A percentile compares a stretch with the other conserved stretches of the same genome.
Evolutionary conservation across 2,329 filamentous ascomycete species (phyloP).

Genomic region (Nigrograna mackinnonii): DNA sequence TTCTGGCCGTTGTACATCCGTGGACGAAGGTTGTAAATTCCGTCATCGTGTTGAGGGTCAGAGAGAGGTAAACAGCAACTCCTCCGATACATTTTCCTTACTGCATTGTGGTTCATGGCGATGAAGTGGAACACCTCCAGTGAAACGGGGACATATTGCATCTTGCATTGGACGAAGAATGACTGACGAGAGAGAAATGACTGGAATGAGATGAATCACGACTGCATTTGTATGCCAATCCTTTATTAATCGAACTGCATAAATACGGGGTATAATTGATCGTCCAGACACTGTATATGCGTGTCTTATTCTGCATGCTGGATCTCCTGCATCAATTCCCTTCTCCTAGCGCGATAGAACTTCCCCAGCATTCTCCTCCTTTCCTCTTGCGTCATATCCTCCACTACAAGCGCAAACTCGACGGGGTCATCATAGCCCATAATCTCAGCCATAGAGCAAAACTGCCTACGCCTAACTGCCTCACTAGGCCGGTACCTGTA

Average conservation of each 20-base stretch:
- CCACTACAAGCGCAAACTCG: constrained; percentile 88
- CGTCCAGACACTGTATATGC: too few species aligned
- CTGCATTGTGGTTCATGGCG: too few species aligned
- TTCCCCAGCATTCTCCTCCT: constrained; percentile 75
- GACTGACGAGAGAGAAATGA: too few species aligned
- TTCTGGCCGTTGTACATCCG: constrained; percentile 52
- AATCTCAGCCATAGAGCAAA: constrained; percentile 84
- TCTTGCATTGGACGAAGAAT: too few species aligned
- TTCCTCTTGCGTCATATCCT: constrained; percentile 85
- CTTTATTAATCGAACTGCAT: too few species aligned
- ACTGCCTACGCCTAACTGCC: constrained; percentile 77
- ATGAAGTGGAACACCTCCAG: too few species aligned
- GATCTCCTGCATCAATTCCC: constrained; percentile 39
- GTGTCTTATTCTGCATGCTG: too few species aligned
- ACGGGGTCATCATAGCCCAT: constrained; percentile 77
- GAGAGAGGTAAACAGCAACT: constrained; percentile 2
- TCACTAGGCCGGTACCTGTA: constrained; percentile 74
- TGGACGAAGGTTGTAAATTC: constrained; percentile 56
- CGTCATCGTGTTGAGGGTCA: constrained; percentile 45
- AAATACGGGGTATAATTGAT: too few species aligned
- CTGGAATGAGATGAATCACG: too few species aligned
- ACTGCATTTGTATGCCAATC: too few species aligned
- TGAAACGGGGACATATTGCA: too few species aligned
- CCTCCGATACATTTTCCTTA: too few species aligned
- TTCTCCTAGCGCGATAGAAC: constrained; percentile 75